Conservation (phyloP, 129 eudicot species). For the Oenanthe sinensis region DNA sequence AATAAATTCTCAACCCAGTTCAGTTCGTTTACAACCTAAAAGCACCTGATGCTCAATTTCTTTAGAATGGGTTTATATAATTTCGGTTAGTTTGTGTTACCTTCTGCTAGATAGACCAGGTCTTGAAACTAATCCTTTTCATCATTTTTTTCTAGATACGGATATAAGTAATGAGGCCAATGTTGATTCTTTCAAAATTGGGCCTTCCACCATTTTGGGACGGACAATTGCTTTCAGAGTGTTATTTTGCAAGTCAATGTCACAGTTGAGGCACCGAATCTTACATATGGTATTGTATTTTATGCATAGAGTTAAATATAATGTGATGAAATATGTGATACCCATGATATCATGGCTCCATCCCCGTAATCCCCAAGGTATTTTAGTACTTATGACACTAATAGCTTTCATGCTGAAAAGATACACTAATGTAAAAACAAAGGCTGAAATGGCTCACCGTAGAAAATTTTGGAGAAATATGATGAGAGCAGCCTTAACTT, state of each 20-base stretch:
- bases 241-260: conserved; percentile 70
- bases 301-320: conserved; percentile 24
- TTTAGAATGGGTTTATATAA: background rate
- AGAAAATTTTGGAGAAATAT: conserved; percentile 91
- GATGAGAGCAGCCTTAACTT: conserved; percentile 79
- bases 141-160: conserved; percentile 27
- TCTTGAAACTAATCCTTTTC: background rate
- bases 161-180: conserved; percentile 89
- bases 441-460: conserved; percentile 84
- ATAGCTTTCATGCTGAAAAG: conserved; percentile 72
- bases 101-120: background rate
- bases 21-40: too few relatives aligned
- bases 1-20: too few relatives aligned
- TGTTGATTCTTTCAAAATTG: conserved; percentile 71
- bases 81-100: background rate
- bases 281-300: conserved; percentile 26
- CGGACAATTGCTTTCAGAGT: conserved; percentile 75
- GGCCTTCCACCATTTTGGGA: conserved; percentile 70
- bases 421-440: conserved; percentile 63
- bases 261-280: conserved; percentile 62
- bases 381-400: conserved; percentile 59
- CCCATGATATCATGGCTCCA: conserved; percentile 79
- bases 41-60: background rate
- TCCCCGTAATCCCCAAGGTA: conserved; percentile 95
- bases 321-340: conserved; percentile 22